Evolutionary conservation across 352 stramenopile species (phyloP), one percentile per base, ranked within the genome.

Genomic region (Phytophthora podocarpi): DNA sequence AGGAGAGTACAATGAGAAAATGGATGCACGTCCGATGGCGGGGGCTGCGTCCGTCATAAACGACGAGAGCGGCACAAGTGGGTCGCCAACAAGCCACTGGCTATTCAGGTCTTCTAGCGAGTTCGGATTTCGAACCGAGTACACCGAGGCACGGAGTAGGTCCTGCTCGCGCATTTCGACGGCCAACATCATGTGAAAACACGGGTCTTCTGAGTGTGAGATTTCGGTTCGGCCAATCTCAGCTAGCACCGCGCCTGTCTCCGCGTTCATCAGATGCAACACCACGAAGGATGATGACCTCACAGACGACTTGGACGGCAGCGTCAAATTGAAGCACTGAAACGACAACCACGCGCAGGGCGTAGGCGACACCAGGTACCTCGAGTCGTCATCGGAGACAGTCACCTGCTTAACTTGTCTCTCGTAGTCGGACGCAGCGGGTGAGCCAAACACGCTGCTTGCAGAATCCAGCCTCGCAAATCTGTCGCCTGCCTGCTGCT

Each of bases 221-320:
- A 93, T 67, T 50, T 95, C 86, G 0, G 86, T 90, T 23, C 84
- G 84, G 0, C 84, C 86, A 67, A 95, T 76, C 45, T 95, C 79
- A 5, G 68, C 69, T 12, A 82, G 26, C 15, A 70, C 57, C 6
- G 64, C 63, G 1, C 67, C 77, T 2, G 68, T 89, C 21, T 77
- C 67, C 1, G 64, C 37, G 45, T 89, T 64, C 35, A 91, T 58
- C 18, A 81, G 35, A 40, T 95, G 74, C 15, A 95, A 55, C 24
- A 93, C 82, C 20, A 95, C 70, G 45, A 95, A 88, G 1, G 82
- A 87, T 11, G 74, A 72, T 24, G 78, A 73, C 4, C 54, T 65
- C 15, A 65, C 40, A 0, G 72, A 78, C 11, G 69, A 80, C 41
- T 68, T 78, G 3, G 80, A 84, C n/a, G 83, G 83, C 6, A 93